A percentile compares a stretch with the other conserved stretches of the same genome.
Evolutionary conservation across 2,329 filamentous ascomycete species (phyloP).

Genomic region (Botrytis porri): DNA sequence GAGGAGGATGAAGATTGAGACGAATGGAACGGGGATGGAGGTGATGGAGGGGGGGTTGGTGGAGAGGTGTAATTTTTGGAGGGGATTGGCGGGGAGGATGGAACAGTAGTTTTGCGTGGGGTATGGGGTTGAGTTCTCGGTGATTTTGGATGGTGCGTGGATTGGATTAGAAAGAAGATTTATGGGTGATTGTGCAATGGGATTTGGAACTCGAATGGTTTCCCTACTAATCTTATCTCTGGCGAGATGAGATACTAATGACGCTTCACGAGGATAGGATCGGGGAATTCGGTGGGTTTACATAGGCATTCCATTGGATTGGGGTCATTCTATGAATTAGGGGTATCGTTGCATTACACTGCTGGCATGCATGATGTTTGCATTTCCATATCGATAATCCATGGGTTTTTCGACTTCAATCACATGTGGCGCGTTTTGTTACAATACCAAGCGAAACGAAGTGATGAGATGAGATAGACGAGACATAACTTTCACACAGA

Average conservation of each 20-base stretch:
- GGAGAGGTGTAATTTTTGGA: conserved; percentile 2
- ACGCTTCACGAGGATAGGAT: neutral
- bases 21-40: conserved; percentile 19
- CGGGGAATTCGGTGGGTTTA: neutral
- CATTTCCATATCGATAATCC: neutral
- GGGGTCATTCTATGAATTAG: neutral
- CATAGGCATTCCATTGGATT: neutral
- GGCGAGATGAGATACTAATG: no score
- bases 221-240: neutral
- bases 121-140: neutral
- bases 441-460: neutral
- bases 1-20: conserved; percentile 33
- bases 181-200: neutral
- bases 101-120: neutral
- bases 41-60: neutral
- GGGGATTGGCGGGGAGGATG: neutral
- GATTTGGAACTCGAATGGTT: neutral
- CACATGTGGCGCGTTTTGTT: neutral
- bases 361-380: neutral
- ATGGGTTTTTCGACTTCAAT: neutral
- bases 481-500: neutral
- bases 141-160: neutral
- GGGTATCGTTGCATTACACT: neutral
- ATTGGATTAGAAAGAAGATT: neutral
- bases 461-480: neutral